These are phyloP conservation scores for Xylaria sp. DNA, from an alignment of 2,329 filamentous ascomycete species.

Conservation along the genomic window DNA sequence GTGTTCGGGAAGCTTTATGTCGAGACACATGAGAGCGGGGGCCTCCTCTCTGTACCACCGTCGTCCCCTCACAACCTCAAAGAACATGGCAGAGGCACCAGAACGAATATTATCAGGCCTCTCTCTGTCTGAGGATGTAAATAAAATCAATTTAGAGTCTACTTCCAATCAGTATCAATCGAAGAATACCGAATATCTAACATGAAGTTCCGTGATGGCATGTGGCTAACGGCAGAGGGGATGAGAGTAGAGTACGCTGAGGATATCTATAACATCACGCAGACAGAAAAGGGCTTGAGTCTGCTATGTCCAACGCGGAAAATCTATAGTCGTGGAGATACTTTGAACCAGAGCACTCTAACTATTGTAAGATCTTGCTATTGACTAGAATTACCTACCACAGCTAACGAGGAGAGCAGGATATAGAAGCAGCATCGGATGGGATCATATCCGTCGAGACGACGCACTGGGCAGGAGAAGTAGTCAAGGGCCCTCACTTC, in stretches of 20 bases:
- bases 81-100: background rate
- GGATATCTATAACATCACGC: slow-evolving; percentile 66
- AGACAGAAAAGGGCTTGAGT: slow-evolving; percentile 61
- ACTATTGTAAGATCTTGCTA: slow-evolving; percentile 56
- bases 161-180: background rate
- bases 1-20: slow-evolving; percentile 36
- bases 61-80: slow-evolving; percentile 31
- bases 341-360: slow-evolving; percentile 65
- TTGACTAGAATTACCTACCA: background rate
- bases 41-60: background rate
- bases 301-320: slow-evolving; percentile 68
- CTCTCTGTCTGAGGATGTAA: slow-evolving; percentile 9
- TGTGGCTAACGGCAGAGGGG: slow-evolving; percentile 73
- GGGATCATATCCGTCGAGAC: slow-evolving; percentile 70
- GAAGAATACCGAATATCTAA: slow-evolving; percentile 24
- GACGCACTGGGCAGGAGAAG: slow-evolving; percentile 67
- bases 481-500: slow-evolving; percentile 65
- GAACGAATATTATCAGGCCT: slow-evolving; percentile 18
- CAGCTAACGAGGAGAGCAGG: slow-evolving; percentile 50
- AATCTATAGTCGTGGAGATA: slow-evolving; percentile 65
- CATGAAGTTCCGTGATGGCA: slow-evolving; percentile 73
- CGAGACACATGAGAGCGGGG: slow-evolving; percentile 35
- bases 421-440: slow-evolving; percentile 66
- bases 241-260: slow-evolving; percentile 73
- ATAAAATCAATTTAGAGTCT: background rate